These are phyloP conservation scores for Zalerion maritima DNA, from an alignment of 495 filamentous ascomycete species.

Conservation along the genomic window DNA sequence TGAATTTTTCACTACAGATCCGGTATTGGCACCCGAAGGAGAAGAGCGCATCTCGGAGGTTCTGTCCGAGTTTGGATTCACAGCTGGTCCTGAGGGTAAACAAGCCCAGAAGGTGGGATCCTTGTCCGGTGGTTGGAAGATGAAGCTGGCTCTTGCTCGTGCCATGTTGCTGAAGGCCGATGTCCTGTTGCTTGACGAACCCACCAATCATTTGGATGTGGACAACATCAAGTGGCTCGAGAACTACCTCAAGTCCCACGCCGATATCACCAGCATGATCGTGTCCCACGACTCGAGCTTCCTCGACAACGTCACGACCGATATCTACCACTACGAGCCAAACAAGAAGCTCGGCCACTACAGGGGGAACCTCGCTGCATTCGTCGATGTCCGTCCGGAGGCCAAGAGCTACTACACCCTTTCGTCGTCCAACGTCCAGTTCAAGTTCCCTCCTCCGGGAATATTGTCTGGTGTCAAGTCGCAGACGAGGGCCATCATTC, in stretches of 20 bases:
- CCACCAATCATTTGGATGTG: conserved; percentile 96
- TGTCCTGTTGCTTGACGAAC: conserved; percentile 92
- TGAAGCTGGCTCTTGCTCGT: conserved; percentile 94
- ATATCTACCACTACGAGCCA: conserved; percentile 97
- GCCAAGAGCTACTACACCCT: conserved; percentile 98
- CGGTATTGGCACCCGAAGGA: conserved; percentile 58
- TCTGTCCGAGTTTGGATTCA: conserved; percentile 85
- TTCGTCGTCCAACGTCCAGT: conserved; percentile 74
- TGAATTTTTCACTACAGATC: conserved; percentile 78
- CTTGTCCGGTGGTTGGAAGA: conserved; percentile 99
- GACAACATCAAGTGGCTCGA: conserved; percentile 92
- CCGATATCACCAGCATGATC: conserved; percentile 93
- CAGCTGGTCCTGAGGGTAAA: conserved; percentile 70
- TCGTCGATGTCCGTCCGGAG: conserved; percentile 88
- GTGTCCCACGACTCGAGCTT: conserved; percentile 97
- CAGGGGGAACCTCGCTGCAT: conserved; percentile 84
- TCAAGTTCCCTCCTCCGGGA: conserved; percentile 95
- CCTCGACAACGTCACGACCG: conserved; percentile 91
- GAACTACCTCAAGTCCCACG: conserved; percentile 87
- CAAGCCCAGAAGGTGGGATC: conserved; percentile 82
- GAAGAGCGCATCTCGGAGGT: conserved; percentile 68
- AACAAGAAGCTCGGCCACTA: conserved; percentile 91
- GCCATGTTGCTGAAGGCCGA: conserved; percentile 95
- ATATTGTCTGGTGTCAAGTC: conserved; percentile 94
- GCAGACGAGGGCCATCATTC: conserved; percentile 77